Evolutionary conservation across 2,329 filamentous ascomycete species (phyloP), one percentile per base, ranked within the genome.

Genomic region (Lojkania enalia): DNA sequence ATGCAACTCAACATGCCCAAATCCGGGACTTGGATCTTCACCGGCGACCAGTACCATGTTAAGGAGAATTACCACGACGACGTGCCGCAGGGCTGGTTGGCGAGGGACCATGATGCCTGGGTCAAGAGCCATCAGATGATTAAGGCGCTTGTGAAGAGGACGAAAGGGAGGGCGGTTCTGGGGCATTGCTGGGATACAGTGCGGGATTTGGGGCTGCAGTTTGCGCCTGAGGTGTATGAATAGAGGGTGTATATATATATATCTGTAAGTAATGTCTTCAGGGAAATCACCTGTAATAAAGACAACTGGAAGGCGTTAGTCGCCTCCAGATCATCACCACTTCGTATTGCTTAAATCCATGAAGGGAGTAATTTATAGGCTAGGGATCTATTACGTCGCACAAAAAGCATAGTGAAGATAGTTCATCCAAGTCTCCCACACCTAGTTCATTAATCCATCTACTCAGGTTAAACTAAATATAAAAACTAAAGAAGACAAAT

Each of bases 21-120:
- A 19, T 54, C 46, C 19, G 68, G 69, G 15, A 67, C 65, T 1
- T 69, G 60, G 63, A 61, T 71, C 32, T 67, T 69, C 50, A 70
- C 66, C 12, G 65, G 64, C 15, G 67, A 71, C 52, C 63, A 65
- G 54, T 68, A 70, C 39, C 66, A 71, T 41, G 66, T 71, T 2
- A 54, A 53, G 39, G 67, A 71, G 55, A 71, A 71, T 20, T 69
- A 48, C 25, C 50, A 63, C 21, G 48, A 60, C n/a, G 55, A 53
- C 33, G 54, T 65, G 25, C 67, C 68, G 16, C 66, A 70, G 42
- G 67, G 68, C 1, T 70, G 68, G 68, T 42, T 70, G 40, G 64
- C 63, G 23, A 57, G 66, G 23, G 67, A 71, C 44, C 63, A 70
- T 48, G 63, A 67, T 32, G 58, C 50, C 16, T 70, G 69, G 68